Evolutionary conservation across 2,329 filamentous ascomycete genomes (phyloP).

Genomic region (Alternaria triticina): DNA sequence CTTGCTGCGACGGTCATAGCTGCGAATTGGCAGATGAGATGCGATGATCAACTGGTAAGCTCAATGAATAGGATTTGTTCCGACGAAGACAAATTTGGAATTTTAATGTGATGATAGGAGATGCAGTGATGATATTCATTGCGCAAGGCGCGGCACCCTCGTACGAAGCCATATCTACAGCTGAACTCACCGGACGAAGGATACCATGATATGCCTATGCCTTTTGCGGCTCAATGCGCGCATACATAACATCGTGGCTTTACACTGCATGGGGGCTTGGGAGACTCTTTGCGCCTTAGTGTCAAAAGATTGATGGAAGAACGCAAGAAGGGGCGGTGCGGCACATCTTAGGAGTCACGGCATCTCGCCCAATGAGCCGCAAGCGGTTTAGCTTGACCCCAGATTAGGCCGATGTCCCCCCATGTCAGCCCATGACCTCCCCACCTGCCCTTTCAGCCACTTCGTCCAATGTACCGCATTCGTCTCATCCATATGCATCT

Average conservation of each 20-base stretch:
- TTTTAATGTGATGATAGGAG: not conserved
- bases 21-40: not conserved
- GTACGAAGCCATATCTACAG: not conserved
- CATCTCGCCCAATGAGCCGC: slow-evolving; percentile 32
- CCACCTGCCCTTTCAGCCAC: not conserved
- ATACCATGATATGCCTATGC: not conserved
- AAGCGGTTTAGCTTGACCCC: slow-evolving; percentile 27
- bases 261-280: not conserved
- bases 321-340: not conserved
- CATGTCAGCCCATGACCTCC: not conserved
- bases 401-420: not conserved
- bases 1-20: slow-evolving; percentile 16
- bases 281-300: not conserved
- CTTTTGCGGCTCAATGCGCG: slow-evolving; percentile 12
- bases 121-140: not conserved
- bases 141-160: not conserved
- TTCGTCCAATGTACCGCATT: slow-evolving; percentile 5
- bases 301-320: not conserved
- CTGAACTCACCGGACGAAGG: not conserved
- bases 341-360: not conserved
- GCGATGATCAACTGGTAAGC: not conserved
- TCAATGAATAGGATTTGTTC: not conserved
- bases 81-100: not conserved
- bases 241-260: not conserved
- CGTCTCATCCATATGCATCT: not conserved